Conservation (phyloP, 2,329 filamentous ascomycete species). For the Scytalidium sp. region DNA sequence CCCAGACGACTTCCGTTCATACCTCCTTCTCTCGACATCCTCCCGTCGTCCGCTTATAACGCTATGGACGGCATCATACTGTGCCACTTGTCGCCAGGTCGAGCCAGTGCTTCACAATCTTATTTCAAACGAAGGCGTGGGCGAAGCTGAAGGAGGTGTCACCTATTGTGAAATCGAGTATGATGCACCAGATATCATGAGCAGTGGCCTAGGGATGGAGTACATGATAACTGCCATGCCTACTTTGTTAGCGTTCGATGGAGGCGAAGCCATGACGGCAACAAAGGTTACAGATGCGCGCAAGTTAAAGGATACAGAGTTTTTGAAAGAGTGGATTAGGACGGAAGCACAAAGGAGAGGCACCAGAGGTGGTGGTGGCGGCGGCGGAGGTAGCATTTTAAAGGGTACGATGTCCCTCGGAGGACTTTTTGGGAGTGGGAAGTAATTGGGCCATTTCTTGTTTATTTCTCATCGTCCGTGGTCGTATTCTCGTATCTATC, state of each 20-base stretch:
- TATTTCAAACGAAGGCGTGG: constrained; percentile 38
- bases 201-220: constrained; percentile 41
- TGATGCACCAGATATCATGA: constrained; percentile 56
- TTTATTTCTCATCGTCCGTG: background rate
- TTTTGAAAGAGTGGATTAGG: constrained; percentile 52
- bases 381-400: constrained; percentile 21
- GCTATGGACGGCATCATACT: constrained; percentile 59
- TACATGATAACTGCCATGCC: constrained; percentile 59
- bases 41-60: constrained; percentile 54
- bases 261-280: constrained; percentile 46
- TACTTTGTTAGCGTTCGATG: constrained; percentile 56
- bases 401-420: constrained; percentile 37
- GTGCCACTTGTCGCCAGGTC: constrained; percentile 49
- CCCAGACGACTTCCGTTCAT: constrained; percentile 50
- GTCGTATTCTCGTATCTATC: background rate
- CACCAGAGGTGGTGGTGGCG: constrained; percentile 40
- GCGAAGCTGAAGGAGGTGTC: constrained; percentile 54
- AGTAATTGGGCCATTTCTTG: constrained; percentile 13
- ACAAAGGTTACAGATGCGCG: constrained; percentile 49
- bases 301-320: constrained; percentile 45
- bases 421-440: constrained; percentile 29
- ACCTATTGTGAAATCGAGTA: constrained; percentile 52
- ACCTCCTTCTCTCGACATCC: constrained; percentile 53
- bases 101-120: constrained; percentile 46
- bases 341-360: constrained; percentile 47